A percentile compares a stretch with the other conserved stretches of the same genome.
These are phyloP conservation scores for Mollisiaceae sp. DNA, from an alignment of 2,329 filamentous ascomycete species.

Conservation along the genomic window DNA sequence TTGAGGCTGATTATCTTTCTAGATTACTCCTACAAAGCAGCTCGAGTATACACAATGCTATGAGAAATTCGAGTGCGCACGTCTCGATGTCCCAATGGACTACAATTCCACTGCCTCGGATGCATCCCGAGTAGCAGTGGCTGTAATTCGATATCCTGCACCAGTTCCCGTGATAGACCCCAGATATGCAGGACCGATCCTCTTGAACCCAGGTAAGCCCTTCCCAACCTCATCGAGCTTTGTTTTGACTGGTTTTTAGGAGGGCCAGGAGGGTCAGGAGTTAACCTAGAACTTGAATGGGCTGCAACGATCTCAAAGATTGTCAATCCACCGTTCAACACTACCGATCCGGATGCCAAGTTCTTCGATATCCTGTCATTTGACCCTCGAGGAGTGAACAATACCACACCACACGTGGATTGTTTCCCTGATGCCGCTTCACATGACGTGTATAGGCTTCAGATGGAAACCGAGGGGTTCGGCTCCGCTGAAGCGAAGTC, in stretches of 20 bases:
- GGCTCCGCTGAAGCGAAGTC: slow-evolving; percentile 3
- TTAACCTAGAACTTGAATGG: slow-evolving; percentile 33
- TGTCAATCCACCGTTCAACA: slow-evolving; percentile 33
- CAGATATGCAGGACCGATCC: slow-evolving; percentile 46
- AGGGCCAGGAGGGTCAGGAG: slow-evolving; percentile 48
- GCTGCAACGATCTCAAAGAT: slow-evolving; percentile 40
- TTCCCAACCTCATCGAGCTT: background rate
- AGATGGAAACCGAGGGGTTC: slow-evolving; percentile 8
- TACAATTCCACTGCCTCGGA: slow-evolving; percentile 39
- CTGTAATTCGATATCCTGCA: slow-evolving; percentile 45
- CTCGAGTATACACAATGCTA: slow-evolving; percentile 41
- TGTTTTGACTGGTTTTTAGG: slow-evolving; percentile 21
- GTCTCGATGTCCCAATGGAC: slow-evolving; percentile 49
- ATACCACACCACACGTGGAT: slow-evolving; percentile 40
- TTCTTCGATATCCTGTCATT: slow-evolving; percentile 48
- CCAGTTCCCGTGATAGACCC: slow-evolving; percentile 44
- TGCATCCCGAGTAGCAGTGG: slow-evolving; percentile 11
- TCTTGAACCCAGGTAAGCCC: slow-evolving; percentile 46
- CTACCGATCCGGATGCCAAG: slow-evolving; percentile 18
- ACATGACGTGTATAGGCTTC: slow-evolving; percentile 7
- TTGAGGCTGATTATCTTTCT: background rate
- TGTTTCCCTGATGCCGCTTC: slow-evolving; percentile 43
- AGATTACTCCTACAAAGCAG: slow-evolving; percentile 2
- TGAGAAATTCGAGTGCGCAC: slow-evolving; percentile 46
- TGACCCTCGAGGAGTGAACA: slow-evolving; percentile 48